phyloP scores from a whole-genome alignment of 2,329 filamentous ascomycete genomes.

The Aspergillus pseudonomiae region DNA sequence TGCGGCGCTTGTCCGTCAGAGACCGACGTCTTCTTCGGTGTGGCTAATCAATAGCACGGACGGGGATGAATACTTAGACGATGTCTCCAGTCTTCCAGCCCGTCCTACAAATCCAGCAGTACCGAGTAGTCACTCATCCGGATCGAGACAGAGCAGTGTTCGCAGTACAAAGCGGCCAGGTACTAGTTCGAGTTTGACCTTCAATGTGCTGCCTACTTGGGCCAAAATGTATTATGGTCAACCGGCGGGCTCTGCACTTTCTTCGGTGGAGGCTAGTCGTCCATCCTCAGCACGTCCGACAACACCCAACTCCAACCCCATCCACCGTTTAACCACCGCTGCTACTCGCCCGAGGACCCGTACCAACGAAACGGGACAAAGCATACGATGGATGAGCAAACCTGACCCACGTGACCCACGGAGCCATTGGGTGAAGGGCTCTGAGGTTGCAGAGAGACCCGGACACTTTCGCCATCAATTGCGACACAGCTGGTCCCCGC shows the following conservation, averaged over 20 bases:
- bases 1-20: constrained; percentile 27
- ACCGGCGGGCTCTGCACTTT: constrained; percentile 51
- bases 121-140: constrained; percentile 49
- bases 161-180: constrained; percentile 40
- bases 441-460: constrained; percentile 28
- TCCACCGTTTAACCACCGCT: constrained; percentile 34
- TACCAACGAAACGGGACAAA: constrained; percentile 24
- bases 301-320: constrained; percentile 34
- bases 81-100: constrained; percentile 38
- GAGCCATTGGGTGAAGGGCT: constrained; percentile 44
- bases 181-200: constrained; percentile 49
- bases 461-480: constrained; percentile 44
- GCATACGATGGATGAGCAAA: constrained; percentile 12
- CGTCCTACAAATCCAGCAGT: constrained; percentile 36
- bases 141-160: constrained; percentile 40
- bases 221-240: constrained; percentile 70
- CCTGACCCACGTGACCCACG: constrained; percentile 45
- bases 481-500: constrained; percentile 73
- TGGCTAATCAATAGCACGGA: constrained; percentile 39
- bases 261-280: constrained; percentile 36
- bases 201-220: constrained; percentile 52
- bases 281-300: constrained; percentile 33
- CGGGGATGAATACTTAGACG: constrained; percentile 40
- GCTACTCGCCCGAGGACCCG: constrained; percentile 34
- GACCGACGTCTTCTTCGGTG: constrained; percentile 32